Conservation (phyloP, 345 rosid species). For the Stellera chamaejasme region DNA sequence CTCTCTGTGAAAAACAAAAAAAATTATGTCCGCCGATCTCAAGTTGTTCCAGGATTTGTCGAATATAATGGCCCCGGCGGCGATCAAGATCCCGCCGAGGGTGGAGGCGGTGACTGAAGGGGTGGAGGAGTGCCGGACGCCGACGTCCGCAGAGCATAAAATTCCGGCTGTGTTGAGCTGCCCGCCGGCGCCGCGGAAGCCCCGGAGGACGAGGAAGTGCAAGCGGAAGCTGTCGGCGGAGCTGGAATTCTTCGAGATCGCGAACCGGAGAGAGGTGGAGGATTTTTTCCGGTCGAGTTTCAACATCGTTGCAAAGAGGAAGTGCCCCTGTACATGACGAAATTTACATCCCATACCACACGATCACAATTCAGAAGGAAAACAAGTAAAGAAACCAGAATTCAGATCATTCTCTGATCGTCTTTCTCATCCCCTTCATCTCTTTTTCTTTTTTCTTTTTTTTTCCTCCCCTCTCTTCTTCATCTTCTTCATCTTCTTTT, state of each 20-base stretch:
- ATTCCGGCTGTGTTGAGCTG: constrained; percentile 18
- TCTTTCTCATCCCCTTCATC: too few species aligned
- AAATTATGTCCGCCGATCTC: constrained; percentile 14
- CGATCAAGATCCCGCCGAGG: constrained; percentile 4
- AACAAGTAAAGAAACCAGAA: too few species aligned
- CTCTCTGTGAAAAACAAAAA: not conserved
- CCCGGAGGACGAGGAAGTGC: constrained; percentile 11
- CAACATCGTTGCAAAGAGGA: constrained; percentile 9
- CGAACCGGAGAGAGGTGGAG: constrained; percentile 16
- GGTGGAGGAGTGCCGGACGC: constrained; percentile 14
- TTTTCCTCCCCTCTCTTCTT: not conserved
- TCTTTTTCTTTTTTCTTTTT: not conserved
- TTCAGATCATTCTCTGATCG: too few species aligned
- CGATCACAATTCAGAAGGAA: too few species aligned
- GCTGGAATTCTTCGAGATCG: constrained; percentile 22
- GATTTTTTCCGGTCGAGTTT: constrained; percentile 13
- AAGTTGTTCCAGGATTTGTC: not conserved
- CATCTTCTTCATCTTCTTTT: not conserved
- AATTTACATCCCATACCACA: not conserved
- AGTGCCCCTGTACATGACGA: constrained; percentile 12
- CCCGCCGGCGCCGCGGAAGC: constrained; percentile 23
- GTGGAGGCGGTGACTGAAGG: not conserved
- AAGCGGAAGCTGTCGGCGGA: constrained; percentile 12
- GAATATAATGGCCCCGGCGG: constrained; percentile 4
- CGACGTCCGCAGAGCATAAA: constrained; percentile 18